phyloP scores from a whole-genome alignment of 2,329 filamentous ascomycete species.

The Fusarium verrucosum region DNA sequence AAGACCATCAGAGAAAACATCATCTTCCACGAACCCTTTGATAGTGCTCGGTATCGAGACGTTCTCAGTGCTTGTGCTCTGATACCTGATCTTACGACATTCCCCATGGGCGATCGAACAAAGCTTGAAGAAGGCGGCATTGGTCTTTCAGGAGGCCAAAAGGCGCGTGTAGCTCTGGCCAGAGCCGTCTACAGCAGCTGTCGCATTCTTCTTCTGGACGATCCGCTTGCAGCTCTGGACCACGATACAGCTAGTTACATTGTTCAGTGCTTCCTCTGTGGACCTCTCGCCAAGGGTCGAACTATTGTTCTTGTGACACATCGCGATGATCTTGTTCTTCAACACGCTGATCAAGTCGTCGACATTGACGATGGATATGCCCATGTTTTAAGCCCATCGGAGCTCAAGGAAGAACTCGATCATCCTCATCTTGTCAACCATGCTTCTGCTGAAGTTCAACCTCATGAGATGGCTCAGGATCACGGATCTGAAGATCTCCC shows the following conservation, averaged over 20 bases:
- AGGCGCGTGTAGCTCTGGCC: conserved; percentile 69
- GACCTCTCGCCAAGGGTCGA: conserved; percentile 67
- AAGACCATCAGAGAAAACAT: conserved; percentile 74
- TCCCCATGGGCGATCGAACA: conserved; percentile 66
- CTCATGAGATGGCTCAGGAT: conserved; percentile 45
- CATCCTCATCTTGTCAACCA: conserved; percentile 49
- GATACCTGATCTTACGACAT: conserved; percentile 62
- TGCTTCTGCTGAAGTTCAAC: conserved; percentile 13
- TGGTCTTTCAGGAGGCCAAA: conserved; percentile 70
- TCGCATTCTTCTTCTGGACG: conserved; percentile 67
- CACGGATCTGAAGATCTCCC: conserved; percentile 42
- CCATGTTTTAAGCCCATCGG: conserved; percentile 57
- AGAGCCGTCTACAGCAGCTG: conserved; percentile 68
- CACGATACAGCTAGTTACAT: conserved; percentile 69
- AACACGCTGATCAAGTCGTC: conserved; percentile 77
- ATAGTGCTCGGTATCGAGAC: conserved; percentile 64
- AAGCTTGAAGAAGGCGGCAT: conserved; percentile 70
- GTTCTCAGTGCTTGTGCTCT: conserved; percentile 71
- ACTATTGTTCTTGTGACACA: conserved; percentile 85
- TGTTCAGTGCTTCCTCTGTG: conserved; percentile 69
- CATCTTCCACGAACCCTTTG: conserved; percentile 66
- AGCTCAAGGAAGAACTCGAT: conserved; percentile 54
- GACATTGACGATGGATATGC: conserved; percentile 72
- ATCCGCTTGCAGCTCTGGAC: conserved; percentile 70
- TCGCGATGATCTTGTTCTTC: conserved; percentile 77